Evolutionary conservation across 148 eudicot genomes (phyloP).

Genomic region (Pouteria glomerata): DNA sequence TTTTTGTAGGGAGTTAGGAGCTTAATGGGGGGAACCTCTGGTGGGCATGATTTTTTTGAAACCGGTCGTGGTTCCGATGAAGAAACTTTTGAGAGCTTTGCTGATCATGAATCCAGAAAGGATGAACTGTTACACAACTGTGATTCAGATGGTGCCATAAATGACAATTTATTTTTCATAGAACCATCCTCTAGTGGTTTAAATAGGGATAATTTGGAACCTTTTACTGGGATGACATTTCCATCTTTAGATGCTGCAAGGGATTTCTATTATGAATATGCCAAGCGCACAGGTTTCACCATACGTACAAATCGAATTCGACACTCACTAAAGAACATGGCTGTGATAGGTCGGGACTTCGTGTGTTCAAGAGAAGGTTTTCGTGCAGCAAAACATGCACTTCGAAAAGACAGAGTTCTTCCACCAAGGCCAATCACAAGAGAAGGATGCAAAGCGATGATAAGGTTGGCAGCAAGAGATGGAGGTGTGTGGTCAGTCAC

Average conservation of each 20-base stretch:
- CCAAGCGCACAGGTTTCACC: conserved; percentile 7
- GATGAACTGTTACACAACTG: conserved; percentile 2
- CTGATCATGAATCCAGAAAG: conserved; percentile 4
- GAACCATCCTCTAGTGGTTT: background rate
- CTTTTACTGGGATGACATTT: background rate
- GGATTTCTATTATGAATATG: conserved; percentile 9
- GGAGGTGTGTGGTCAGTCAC: background rate
- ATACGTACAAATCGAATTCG: conserved; percentile 6
- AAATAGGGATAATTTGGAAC: background rate
- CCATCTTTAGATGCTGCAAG: conserved; percentile 7
- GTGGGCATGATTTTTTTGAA: background rate
- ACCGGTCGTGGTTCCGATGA: background rate
- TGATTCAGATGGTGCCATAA: background rate
- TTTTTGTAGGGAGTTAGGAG: background rate
- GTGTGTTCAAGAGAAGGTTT: conserved; percentile 9
- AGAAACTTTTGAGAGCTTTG: background rate
- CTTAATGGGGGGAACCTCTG: conserved; percentile 4
- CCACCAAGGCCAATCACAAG: conserved; percentile 8
- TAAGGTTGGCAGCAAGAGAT: background rate
- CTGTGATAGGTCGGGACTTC: conserved; percentile 5
- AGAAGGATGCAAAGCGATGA: conserved; percentile 11
- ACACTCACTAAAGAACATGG: conserved; percentile 8
- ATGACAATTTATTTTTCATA: background rate
- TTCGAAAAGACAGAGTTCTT: conserved; percentile 2
- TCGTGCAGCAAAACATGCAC: conserved; percentile 6